Base-by-base conservation (phyloP, 352 stramenopile species). In the Phytophthora pluvialis region DNA sequence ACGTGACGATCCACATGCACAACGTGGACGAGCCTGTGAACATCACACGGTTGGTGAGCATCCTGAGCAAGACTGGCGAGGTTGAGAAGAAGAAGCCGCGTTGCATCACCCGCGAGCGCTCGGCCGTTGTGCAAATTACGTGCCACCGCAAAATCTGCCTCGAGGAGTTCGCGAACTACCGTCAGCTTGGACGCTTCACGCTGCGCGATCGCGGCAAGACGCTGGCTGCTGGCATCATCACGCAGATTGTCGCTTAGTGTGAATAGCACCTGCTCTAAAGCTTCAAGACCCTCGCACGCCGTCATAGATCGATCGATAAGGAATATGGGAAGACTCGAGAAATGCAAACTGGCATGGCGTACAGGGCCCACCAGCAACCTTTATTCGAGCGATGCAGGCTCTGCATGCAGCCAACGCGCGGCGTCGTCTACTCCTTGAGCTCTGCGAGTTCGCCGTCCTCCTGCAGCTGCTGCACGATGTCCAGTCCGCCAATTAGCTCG, bases 401-500 rank as follows among this genome's bases (percentile, higher is more conserved):
- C 39, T 45, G 26, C 38, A 39, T 21, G 26, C 31, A 56, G 9
- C 31, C 11, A 61, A 16, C 21, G 13, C 3, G 28, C 4, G 11
- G 53, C 12, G 15, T 64, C 29, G 51, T 45, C 62, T 91, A 93
- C 35, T 88, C 77, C 73, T 94, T 96, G 32, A 96, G 74, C 45
- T 64, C 84, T 5, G 73, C 86, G 26, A 97, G 75, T 59, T 97
- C 87, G 42, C 85, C 89, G 18, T 94, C 87, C 54, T 97, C 86
- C 49, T 96, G 83, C 63, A 99, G 86, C 73, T 99, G 97, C 75
- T 97, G 95, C 26, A 99, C 81, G 72, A 99, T 99, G 75, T 99
- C 98, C 50, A 99, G 81, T 13, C 98, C 98, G 62, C 98, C 98
- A 11, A 99, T 86, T 62, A 99, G 86, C 71, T 99, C 94, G 45